Evolutionary conservation across 495 filamentous ascomycete species (phyloP).

Genomic region (Aspergillus diversus): DNA sequence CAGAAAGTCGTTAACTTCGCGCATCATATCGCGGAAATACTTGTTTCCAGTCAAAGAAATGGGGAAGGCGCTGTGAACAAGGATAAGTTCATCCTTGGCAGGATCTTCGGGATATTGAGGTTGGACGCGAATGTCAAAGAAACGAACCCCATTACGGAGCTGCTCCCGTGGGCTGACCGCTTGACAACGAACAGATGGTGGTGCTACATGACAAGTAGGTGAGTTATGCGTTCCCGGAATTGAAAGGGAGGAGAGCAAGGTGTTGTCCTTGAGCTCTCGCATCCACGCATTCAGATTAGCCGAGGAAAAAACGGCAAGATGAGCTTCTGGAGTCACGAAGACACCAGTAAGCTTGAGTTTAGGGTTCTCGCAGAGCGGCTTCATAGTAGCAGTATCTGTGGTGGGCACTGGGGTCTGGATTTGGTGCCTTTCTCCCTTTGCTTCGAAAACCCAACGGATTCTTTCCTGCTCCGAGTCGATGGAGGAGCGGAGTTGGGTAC

Average conservation of each 20-base stretch:
- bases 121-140: conserved; percentile 88
- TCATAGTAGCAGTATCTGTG: conserved; percentile 58
- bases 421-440: conserved; percentile 61
- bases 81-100: conserved; percentile 58
- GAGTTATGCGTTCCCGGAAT: conserved; percentile 98
- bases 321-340: conserved; percentile 64
- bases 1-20: conserved; percentile 73
- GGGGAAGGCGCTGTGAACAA: conserved; percentile 82
- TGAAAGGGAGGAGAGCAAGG: conserved; percentile 75
- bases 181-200: conserved; percentile 94
- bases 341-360: conserved; percentile 69
- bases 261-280: conserved; percentile 66
- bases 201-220: conserved; percentile 77
- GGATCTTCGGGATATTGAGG: conserved; percentile 59
- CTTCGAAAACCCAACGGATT: conserved; percentile 65
- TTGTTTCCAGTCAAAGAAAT: conserved; percentile 70
- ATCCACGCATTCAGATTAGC: conserved; percentile 80
- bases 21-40: conserved; percentile 73
- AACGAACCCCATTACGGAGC: conserved; percentile 88
- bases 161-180: conserved; percentile 75
- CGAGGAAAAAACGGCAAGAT: conserved; percentile 78
- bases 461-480: conserved; percentile 53
- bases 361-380: conserved; percentile 57
- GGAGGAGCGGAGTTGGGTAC: conserved; percentile 56
- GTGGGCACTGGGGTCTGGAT: conserved; percentile 63